Base-by-base conservation (phyloP, 2,329 filamentous ascomycete species). In the Cordyceps militaris region DNA sequence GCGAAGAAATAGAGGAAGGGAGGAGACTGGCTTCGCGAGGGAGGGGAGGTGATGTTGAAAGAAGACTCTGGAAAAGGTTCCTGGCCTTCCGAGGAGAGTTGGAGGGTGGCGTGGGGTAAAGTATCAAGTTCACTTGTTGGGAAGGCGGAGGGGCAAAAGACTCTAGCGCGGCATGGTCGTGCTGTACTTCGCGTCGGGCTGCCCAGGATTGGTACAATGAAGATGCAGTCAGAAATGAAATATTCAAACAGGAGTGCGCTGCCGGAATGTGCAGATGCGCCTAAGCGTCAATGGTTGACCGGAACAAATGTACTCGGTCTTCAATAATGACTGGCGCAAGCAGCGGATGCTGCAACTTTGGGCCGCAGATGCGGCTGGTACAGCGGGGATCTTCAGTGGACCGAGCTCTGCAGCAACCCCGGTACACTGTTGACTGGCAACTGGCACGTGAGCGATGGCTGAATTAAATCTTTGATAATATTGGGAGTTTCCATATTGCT, bases 81-180 rank as follows among this genome's bases (percentile, higher is more conserved):
- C 60, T 59, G 57, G 24, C 47, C 43, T 61, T 63, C 59, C 61
- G 61, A 56, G 11, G 42, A 50, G 46, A 38, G 44, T 16, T 28
- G 16, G 44, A 47, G 44, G 19, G 26, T 47, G 49, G 52, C 56
- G 60, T 58, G 61, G 61, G 40, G 51, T 55, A 44, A 44, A 28
- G 30, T 36, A 55, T 13, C n/a, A 10, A 36, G 30, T 34, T 50
- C 30, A 21, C 28, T 36, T 32, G 40, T 11, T 52, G 36, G 50
- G 38, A 43, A 21, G 36, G 26, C 11, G 26, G 42, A 26, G 28
- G 26, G 51, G 28, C 19, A 36, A 10, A 7, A 32, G 23, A 26
- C 7, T 40, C 26, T 53, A 34, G 50, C 28, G 51, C 51, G 30
- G 10, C 14, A 19, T 26, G 21, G 16, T 14, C 16, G 4, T 38